Evolutionary conservation across 2,329 filamentous ascomycete species (phyloP).

Genomic region (Penicillium griseofulvum): DNA sequence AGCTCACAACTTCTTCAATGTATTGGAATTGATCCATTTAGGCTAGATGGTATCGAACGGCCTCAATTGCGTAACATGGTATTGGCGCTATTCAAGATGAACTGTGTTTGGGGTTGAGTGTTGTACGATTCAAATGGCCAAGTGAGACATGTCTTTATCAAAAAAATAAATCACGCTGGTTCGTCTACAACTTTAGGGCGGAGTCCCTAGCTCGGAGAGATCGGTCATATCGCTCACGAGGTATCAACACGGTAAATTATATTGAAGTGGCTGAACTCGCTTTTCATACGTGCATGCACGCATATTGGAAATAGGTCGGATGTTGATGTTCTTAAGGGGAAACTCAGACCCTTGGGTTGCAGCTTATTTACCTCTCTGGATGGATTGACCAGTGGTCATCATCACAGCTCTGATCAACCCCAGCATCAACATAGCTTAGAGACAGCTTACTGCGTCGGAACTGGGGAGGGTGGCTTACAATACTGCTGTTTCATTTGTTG

Average conservation of each 20-base stretch:
- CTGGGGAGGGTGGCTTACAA: constrained; percentile 5
- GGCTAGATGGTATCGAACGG: background rate
- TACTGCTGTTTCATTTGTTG: constrained; percentile 21
- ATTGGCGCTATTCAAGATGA: background rate
- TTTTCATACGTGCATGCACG: background rate
- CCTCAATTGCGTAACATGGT: background rate
- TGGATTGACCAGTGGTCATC: background rate
- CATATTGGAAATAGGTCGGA: background rate
- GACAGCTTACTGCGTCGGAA: constrained; percentile 2
- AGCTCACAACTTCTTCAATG: background rate
- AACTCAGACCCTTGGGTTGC: constrained; percentile 3
- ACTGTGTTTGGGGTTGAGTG: background rate
- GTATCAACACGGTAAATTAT: background rate
- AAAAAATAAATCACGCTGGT: background rate
- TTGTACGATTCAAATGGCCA: background rate
- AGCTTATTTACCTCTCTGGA: background rate
- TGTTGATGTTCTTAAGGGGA: background rate
- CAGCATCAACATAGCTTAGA: background rate
- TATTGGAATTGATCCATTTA: background rate
- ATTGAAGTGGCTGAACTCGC: background rate
- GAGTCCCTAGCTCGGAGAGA: background rate
- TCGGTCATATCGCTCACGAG: background rate
- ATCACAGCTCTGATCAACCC: constrained; percentile 3
- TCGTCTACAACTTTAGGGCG: background rate
- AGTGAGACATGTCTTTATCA: background rate